A percentile compares a stretch with the other conserved stretches of the same genome.
Conservation (phyloP, 192 early-diverging fungal genomes). For the Pilaira anomala region DNA sequence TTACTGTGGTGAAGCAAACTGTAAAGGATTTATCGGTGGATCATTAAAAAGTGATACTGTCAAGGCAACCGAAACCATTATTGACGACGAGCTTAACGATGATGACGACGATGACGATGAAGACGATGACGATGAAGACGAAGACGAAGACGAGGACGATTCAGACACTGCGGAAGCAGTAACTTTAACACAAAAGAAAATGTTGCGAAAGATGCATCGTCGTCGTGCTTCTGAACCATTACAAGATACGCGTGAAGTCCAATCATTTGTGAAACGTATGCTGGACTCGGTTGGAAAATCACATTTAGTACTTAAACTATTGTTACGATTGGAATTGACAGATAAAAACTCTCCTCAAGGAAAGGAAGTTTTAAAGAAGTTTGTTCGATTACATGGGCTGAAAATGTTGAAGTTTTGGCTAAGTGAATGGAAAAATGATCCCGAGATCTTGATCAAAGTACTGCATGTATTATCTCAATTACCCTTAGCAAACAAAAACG, state of each 20-base stretch:
- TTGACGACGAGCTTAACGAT: slow-evolving; percentile 30
- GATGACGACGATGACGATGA: slow-evolving; percentile 20
- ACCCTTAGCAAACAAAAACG: slow-evolving; percentile 77
- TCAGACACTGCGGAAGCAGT: not conserved
- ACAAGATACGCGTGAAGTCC: slow-evolving; percentile 68
- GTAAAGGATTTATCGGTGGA: slow-evolving; percentile 91
- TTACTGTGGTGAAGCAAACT: slow-evolving; percentile 85
- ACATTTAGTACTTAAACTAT: slow-evolving; percentile 50
- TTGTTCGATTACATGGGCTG: slow-evolving; percentile 66
- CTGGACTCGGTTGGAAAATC: slow-evolving; percentile 55
- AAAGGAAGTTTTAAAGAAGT: slow-evolving; percentile 49
- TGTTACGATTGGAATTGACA: slow-evolving; percentile 65
- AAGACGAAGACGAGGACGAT: slow-evolving; percentile 25
- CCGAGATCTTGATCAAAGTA: slow-evolving; percentile 57
- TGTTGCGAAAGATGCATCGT: slow-evolving; percentile 33
- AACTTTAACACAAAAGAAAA: slow-evolving; percentile 35
- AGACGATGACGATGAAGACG: slow-evolving; percentile 33
- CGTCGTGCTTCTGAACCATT: slow-evolving; percentile 44
- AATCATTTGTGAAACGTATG: slow-evolving; percentile 74
- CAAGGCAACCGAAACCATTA: slow-evolving; percentile 7
- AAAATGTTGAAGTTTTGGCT: slow-evolving; percentile 77
- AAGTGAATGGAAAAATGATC: slow-evolving; percentile 57
- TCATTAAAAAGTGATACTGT: slow-evolving; percentile 47
- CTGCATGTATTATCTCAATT: slow-evolving; percentile 62
- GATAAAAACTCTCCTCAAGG: slow-evolving; percentile 18